A percentile compares a stretch with the other conserved stretches of the same genome.
Evolutionary conservation across 495 filamentous ascomycete genomes (phyloP).

Genomic region (Paragyromitra xinjiangensis): DNA sequence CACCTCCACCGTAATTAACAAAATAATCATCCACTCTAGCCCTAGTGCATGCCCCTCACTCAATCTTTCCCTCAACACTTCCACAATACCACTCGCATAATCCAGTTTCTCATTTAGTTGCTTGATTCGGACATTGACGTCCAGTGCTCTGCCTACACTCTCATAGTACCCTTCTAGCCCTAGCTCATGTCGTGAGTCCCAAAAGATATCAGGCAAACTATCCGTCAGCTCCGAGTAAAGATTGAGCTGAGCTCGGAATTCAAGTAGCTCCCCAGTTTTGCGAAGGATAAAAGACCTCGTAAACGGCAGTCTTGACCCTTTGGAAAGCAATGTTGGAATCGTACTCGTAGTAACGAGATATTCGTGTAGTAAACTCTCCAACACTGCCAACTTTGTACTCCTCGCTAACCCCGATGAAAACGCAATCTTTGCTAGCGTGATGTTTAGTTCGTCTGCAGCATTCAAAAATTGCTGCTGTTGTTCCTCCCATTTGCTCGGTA

Average conservation of each 20-base stretch:
- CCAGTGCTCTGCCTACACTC: conserved; percentile 85
- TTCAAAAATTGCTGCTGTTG: conserved; percentile 23
- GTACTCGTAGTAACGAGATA: conserved; percentile 85
- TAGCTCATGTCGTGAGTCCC: conserved; percentile 89
- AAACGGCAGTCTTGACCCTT: conserved; percentile 72
- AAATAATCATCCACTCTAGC: conserved; percentile 97
- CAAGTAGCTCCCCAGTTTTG: conserved; percentile 93
- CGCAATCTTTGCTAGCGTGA: conserved; percentile 89
- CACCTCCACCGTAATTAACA: conserved; percentile 91
- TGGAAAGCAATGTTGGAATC: conserved; percentile 78
- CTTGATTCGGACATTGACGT: conserved; percentile 92
- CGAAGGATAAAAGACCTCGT: conserved; percentile 81
- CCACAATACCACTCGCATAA: conserved; percentile 95
- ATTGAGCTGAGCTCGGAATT: conserved; percentile 89
- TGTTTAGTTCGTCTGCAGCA: conserved; percentile 61
- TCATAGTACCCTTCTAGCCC: conserved; percentile 92
- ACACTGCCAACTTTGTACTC: conserved; percentile 93
- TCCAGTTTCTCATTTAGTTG: conserved; percentile 96
- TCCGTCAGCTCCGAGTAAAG: conserved; percentile 97
- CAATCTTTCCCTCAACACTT: conserved; percentile 82
- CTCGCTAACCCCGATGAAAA: conserved; percentile 95
- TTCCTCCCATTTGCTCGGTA: background rate
- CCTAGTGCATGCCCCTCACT: conserved; percentile 88
- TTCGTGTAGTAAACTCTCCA: conserved; percentile 80
- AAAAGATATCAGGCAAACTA: conserved; percentile 93